Conservation (phyloP, 2,329 filamentous ascomycete species). For the Cadophora sp. region DNA sequence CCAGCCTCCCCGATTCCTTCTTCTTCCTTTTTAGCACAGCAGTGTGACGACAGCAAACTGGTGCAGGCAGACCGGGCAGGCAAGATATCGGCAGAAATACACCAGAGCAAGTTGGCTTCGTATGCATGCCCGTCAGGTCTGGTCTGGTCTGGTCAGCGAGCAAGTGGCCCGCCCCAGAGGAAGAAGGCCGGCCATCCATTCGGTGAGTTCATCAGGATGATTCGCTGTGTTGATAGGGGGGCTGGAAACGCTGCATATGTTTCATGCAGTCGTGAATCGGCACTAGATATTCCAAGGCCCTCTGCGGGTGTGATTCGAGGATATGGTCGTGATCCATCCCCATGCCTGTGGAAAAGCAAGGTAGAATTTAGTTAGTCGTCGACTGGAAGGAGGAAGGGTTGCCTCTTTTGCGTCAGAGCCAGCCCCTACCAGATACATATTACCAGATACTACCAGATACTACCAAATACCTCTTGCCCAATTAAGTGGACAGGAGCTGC, state of each 20-base stretch:
- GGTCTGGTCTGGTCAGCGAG: not conserved
- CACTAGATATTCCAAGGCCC: conserved; percentile 8
- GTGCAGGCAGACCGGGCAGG: not conserved
- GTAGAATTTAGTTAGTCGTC: not conserved
- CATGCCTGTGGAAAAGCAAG: not conserved
- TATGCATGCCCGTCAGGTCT: not conserved
- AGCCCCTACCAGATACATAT: not conserved
- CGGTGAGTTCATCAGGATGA: conserved; percentile 11
- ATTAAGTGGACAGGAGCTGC: conserved; percentile 10
- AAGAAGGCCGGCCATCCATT: not conserved
- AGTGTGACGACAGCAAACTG: conserved; percentile 19
- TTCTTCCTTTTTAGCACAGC: not conserved
- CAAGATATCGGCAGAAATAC: conserved; percentile 12
- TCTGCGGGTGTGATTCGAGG: conserved; percentile 14
- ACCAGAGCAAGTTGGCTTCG: not conserved
- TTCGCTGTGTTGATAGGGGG: conserved; percentile 12
- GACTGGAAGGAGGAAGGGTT: not conserved
- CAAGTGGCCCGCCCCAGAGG: not conserved
- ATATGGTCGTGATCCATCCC: not conserved
- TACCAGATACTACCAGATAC: too few species aligned
- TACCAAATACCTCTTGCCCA: not conserved
- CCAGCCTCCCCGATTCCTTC: conserved; percentile 19
- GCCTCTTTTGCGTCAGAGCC: conserved; percentile 13
- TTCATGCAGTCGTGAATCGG: conserved; percentile 22
- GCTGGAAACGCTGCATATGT: conserved; percentile 19